Conservation (phyloP, 1,139 yeast genomes). For the Debaryomycetaceae sp. region DNA sequence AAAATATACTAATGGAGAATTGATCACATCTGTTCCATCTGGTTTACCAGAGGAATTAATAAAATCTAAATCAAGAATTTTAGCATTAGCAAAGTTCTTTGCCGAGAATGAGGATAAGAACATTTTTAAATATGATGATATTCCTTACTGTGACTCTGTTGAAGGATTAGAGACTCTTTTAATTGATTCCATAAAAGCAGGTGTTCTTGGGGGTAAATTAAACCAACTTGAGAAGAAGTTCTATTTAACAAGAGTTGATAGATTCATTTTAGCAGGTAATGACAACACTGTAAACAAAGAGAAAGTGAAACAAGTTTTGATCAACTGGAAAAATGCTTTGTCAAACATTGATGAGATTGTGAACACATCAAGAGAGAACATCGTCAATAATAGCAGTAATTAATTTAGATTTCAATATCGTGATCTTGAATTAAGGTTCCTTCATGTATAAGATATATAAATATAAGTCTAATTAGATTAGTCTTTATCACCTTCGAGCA, state of each 20-base stretch:
- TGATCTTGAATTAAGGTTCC: neutral
- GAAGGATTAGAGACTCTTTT: slow-evolving; percentile 41
- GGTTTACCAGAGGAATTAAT: slow-evolving; percentile 23
- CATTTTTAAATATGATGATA: slow-evolving; percentile 36
- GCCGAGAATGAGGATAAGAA: slow-evolving; percentile 22
- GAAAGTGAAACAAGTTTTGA: slow-evolving; percentile 32
- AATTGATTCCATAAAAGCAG: slow-evolving; percentile 43
- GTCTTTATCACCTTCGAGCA: slow-evolving; percentile 54
- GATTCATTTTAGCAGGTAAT: slow-evolving; percentile 41
- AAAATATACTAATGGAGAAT: slow-evolving; percentile 37
- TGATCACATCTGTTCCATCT: slow-evolving; percentile 12
- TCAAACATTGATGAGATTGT: slow-evolving; percentile 43
- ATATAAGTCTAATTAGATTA: slow-evolving; percentile 9
- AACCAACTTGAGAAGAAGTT: slow-evolving; percentile 45
- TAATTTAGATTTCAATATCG: neutral
- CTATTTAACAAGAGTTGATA: slow-evolving; percentile 41
- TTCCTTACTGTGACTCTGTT: slow-evolving; percentile 33
- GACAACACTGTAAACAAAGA: slow-evolving; percentile 36
- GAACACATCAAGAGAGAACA: slow-evolving; percentile 43
- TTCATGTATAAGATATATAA: slow-evolving; percentile 2
- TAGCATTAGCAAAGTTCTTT: slow-evolving; percentile 42
- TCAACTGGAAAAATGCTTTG: slow-evolving; percentile 41
- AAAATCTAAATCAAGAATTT: slow-evolving; percentile 37
- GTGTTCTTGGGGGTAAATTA: slow-evolving; percentile 47
- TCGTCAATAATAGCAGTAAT: slow-evolving; percentile 27